These are phyloP conservation scores for Vaccinium corymbosum DNA, from an alignment of 148 eudicot genomes.

Conservation along the genomic window DNA sequence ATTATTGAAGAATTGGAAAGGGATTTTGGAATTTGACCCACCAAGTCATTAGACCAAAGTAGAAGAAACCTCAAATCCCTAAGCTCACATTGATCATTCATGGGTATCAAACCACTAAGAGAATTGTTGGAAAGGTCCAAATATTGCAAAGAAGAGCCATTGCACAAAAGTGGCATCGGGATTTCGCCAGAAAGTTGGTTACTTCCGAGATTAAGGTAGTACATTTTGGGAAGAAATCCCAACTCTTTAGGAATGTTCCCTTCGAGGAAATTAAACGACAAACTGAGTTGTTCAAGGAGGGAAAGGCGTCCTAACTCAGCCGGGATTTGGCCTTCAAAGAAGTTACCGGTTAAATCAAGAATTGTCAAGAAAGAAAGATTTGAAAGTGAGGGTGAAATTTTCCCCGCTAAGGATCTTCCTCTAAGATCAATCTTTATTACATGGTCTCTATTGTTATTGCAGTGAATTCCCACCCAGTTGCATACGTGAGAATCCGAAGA, in stretches of 20 bases:
- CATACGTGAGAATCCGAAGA: constrained; percentile 47
- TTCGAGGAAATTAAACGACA: constrained; percentile 56
- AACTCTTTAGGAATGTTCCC: constrained; percentile 58
- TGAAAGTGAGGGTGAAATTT: constrained; percentile 58
- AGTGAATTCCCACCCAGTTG: constrained; percentile 63
- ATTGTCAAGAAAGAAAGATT: constrained; percentile 43
- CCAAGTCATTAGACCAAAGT: constrained; percentile 66
- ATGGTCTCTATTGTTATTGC: constrained; percentile 29
- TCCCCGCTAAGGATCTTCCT: constrained; percentile 42
- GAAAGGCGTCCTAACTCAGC: constrained; percentile 48
- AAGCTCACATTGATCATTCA: constrained; percentile 53
- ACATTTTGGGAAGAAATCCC: constrained; percentile 43
- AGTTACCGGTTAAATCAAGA: constrained; percentile 60
- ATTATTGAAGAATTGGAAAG: constrained; percentile 63
- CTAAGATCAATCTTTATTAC: constrained; percentile 61
- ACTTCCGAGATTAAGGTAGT: constrained; percentile 63
- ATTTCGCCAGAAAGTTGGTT: constrained; percentile 56
- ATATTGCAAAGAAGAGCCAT: constrained; percentile 52
- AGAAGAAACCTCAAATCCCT: constrained; percentile 54
- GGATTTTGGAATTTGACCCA: constrained; percentile 52
- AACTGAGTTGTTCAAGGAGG: constrained; percentile 51
- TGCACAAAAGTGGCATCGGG: constrained; percentile 51
- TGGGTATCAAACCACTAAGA: constrained; percentile 54
- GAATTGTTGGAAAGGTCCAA: constrained; percentile 84
- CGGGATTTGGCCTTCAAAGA: constrained; percentile 65